These are phyloP conservation scores for Glebionis coronaria DNA, from an alignment of 129 eudicot species.

Conservation along the genomic window DNA sequence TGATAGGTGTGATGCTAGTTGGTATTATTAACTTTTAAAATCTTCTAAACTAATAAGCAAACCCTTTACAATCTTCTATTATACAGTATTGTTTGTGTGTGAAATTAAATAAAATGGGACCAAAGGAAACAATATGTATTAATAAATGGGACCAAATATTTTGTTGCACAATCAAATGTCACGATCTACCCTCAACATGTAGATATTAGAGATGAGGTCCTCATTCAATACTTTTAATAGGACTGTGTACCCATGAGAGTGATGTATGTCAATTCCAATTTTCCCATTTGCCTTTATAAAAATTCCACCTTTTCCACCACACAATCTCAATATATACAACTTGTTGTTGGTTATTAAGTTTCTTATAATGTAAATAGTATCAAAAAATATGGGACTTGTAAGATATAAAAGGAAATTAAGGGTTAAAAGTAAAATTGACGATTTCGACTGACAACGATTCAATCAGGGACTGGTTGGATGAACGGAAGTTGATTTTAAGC, in stretches of 20 bases:
- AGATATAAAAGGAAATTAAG: no score
- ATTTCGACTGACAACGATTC: no score
- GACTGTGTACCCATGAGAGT: constrained; percentile 32
- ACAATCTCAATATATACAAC: background rate
- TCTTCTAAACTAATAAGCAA: background rate
- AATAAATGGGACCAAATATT: constrained; percentile 36
- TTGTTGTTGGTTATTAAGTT: background rate
- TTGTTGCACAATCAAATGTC: constrained; percentile 37
- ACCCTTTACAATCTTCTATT: no score
- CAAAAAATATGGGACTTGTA: background rate
- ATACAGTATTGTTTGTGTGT: constrained; percentile 23
- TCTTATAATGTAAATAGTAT: background rate
- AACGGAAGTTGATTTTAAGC: no score
- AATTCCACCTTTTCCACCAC: constrained; percentile 2
- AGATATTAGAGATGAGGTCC: constrained; percentile 37
- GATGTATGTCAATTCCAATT: constrained; percentile 18
- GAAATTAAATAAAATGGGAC: constrained; percentile 32
- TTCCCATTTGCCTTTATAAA: background rate
- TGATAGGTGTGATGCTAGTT: background rate
- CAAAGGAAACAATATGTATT: constrained; percentile 36
- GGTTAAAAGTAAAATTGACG: no score
- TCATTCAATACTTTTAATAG: constrained; percentile 31
- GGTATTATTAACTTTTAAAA: background rate
- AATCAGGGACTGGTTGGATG: no score
- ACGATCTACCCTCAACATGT: constrained; percentile 35